Evolutionary conservation across 192 early-diverging fungal species (phyloP), one percentile per base, ranked within the genome.

Genomic region (Pilobolus umbonatus): DNA sequence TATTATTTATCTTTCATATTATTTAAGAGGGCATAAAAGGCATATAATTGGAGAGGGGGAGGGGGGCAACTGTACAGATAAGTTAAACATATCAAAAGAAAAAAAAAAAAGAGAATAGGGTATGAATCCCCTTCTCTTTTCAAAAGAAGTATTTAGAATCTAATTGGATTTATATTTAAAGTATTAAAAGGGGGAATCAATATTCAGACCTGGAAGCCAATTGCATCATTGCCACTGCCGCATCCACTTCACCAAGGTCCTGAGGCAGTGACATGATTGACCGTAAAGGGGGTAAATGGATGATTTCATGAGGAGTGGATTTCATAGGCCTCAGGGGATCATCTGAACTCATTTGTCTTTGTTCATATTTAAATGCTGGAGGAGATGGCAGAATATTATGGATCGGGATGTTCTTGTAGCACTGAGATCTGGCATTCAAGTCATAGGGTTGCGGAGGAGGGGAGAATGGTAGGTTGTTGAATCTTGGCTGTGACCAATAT

Each of bases 201-300:
- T 21, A 47, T 24, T 47, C 22, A 26, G 22, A 14, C 46, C 51
- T 30, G 26, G 51, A 53, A 53, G 60, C 48, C 19, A 61, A 39
- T 15, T 61, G 60, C 60, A 61, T 61, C 60, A 61, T 61, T 8
- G 60, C 60, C 21, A 30, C 48, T 5, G 60, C 60, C 6, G 50
- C 50, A 42, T 61, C 60, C n/a, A 52, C 60, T 43, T 61, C 60
- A 12, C 51, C 51, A 24, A 34, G 32, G 11, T 53, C 51, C 24
- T 53, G 30, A 15, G 47, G 47, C 19, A 15, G 25, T 11, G 51
- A 14, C 9, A 53, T 32, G 6, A 53, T 53, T 2, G 51, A 36
- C 5, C 31, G 51, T 22, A 53, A 34, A 22, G 51, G 51, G 35
- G 51, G 51, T 19, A 53, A 31, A 10, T 53, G 51, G 2, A 53